A percentile compares a stretch with the other conserved stretches of the same genome.
Conservation (phyloP, 2,329 filamentous ascomycete species). For the Exophiala bonariae region DNA sequence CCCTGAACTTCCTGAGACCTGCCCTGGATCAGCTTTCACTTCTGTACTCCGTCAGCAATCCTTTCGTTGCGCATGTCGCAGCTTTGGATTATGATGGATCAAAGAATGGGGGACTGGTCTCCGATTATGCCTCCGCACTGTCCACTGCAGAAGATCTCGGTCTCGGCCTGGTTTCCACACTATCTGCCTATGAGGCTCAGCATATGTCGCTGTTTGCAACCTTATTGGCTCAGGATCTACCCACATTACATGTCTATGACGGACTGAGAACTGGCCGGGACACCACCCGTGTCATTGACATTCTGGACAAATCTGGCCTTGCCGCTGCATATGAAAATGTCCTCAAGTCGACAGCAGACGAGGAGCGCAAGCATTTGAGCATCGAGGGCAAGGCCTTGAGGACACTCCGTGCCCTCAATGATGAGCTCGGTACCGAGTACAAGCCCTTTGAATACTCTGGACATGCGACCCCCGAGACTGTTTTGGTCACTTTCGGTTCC, state of each 20-base stretch:
- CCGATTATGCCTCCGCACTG: constrained; percentile 82
- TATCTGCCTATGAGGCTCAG: constrained; percentile 86
- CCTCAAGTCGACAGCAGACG: constrained; percentile 59
- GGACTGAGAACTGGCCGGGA: constrained; percentile 80
- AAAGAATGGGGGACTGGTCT: constrained; percentile 69
- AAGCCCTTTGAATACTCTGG: constrained; percentile 92
- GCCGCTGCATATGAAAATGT: constrained; percentile 69
- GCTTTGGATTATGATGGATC: constrained; percentile 78
- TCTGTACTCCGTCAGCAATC: constrained; percentile 87
- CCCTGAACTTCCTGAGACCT: constrained; percentile 75
- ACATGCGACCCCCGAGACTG: constrained; percentile 73
- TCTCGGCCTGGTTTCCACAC: constrained; percentile 79
- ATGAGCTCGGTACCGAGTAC: constrained; percentile 91
- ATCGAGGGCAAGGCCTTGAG: constrained; percentile 70
- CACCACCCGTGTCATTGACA: constrained; percentile 78
- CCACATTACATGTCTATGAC: constrained; percentile 87
- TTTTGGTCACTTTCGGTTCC: constrained; percentile 90
- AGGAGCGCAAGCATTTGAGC: constrained; percentile 69
- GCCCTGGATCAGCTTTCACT: constrained; percentile 88
- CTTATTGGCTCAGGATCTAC: constrained; percentile 72
- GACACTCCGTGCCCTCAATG: constrained; percentile 75
- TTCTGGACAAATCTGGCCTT: constrained; percentile 71
- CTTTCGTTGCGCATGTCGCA: constrained; percentile 88
- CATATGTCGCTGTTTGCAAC: constrained; percentile 93
- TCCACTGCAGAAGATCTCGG: constrained; percentile 86